A percentile compares a stretch with the other conserved stretches of the same genome.
phyloP scores from a whole-genome alignment of 2,329 filamentous ascomycete species.

The Talaromyces piceae region DNA sequence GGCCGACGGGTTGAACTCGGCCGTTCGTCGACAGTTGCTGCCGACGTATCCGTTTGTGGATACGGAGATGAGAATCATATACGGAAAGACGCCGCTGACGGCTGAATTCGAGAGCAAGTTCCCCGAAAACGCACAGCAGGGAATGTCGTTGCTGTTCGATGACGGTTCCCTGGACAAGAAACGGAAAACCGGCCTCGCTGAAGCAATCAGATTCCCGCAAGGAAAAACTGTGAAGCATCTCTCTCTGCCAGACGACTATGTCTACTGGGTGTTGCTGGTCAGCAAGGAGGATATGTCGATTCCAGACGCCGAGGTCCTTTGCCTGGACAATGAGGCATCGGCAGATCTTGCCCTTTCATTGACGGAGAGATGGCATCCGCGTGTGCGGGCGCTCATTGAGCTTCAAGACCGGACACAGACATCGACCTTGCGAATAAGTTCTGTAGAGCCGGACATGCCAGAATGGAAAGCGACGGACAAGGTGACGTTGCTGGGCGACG shows the following conservation, averaged over 20 bases:
- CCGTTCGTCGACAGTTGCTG: constrained; percentile 31
- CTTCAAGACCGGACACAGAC: constrained; percentile 23
- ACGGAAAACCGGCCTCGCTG: constrained; percentile 15
- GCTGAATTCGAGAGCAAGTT: constrained; percentile 10
- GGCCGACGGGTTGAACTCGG: constrained; percentile 32
- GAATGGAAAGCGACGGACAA: constrained; percentile 23
- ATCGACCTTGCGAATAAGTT: constrained; percentile 27
- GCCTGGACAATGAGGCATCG: constrained; percentile 12
- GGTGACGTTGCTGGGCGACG: constrained; percentile 40
- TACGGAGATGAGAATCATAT: constrained; percentile 32
- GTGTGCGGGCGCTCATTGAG: constrained; percentile 19
- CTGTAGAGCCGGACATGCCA: constrained; percentile 24
- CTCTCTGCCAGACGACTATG: constrained; percentile 17
- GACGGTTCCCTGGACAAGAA: constrained; percentile 8
- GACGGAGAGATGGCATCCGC: constrained; percentile 19
- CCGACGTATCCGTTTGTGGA: constrained; percentile 31
- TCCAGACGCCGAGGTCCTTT: constrained; percentile 12
- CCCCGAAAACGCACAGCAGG: constrained; percentile 9
- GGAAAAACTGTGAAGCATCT: constrained; percentile 8
- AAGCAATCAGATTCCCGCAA: constrained; percentile 16
- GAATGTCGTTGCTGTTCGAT: constrained; percentile 13
- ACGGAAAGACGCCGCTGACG: constrained; percentile 31
- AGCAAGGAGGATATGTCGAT: constrained; percentile 9
- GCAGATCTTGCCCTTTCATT: constrained; percentile 14
- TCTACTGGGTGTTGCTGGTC: constrained; percentile 19